phyloP scores from a whole-genome alignment of 805 yeast genomes.

The Saturnispora gosingensis region DNA sequence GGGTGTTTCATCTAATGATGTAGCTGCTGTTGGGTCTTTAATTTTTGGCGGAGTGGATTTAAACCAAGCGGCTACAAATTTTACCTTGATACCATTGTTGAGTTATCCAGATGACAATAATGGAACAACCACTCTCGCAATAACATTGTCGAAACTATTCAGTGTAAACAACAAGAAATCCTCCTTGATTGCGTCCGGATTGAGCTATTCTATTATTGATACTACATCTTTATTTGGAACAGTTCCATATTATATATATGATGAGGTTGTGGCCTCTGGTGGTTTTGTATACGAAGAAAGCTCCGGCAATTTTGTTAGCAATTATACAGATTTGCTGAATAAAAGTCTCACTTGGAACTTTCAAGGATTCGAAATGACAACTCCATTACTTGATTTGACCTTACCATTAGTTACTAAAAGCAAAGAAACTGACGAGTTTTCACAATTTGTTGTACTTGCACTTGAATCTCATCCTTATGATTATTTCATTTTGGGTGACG shows the following conservation, averaged over 20 bases:
- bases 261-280: constrained; percentile 22
- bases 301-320: constrained; percentile 36
- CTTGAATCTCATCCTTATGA: constrained; percentile 27
- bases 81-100: constrained; percentile 14
- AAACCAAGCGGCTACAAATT: constrained; percentile 41
- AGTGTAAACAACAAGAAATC: constrained; percentile 13
- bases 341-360: constrained; percentile 35
- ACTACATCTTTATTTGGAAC: constrained; percentile 44
- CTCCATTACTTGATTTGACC: constrained; percentile 30
- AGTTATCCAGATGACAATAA: constrained; percentile 6
- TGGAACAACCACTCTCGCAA: constrained; percentile 37
- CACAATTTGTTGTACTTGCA: constrained; percentile 32
- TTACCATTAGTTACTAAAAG: constrained; percentile 8
- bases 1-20: constrained; percentile 30
- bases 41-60: constrained; percentile 62
- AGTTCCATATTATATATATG: constrained; percentile 30
- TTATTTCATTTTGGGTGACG: constrained; percentile 40
- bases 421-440: constrained; percentile 4
- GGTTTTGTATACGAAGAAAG: constrained; percentile 33
- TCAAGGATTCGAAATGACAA: constrained; percentile 42
- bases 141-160: constrained; percentile 34
- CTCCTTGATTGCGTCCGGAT: constrained; percentile 13
- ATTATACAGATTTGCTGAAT: constrained; percentile 27
- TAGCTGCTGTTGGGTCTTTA: constrained; percentile 29
- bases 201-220: constrained; percentile 36